Conservation (phyloP, 495 filamentous ascomycete species). For the Tuber calosporum region DNA sequence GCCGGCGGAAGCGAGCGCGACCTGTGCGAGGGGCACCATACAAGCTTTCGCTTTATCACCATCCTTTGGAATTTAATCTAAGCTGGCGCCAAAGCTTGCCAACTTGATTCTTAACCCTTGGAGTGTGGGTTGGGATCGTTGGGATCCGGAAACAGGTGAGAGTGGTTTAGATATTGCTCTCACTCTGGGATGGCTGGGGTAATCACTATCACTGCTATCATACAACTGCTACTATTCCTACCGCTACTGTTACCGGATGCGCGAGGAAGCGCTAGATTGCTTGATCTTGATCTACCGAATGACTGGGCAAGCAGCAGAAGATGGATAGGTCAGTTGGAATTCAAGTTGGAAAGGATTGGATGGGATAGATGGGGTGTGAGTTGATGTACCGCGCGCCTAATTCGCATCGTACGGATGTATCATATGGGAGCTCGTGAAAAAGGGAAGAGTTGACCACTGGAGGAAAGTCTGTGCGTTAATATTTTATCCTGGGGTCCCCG, state of each 20-base stretch:
- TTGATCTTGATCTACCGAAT: background rate
- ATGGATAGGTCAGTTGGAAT: background rate
- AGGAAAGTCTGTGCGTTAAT: background rate
- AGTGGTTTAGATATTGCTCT: background rate
- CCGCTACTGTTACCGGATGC: background rate
- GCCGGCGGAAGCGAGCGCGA: background rate
- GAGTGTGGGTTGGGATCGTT: background rate
- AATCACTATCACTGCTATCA: background rate
- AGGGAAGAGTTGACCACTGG: background rate
- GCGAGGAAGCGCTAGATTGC: background rate
- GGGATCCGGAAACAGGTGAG: background rate
- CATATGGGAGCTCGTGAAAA: background rate
- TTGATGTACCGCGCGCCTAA: slow-evolving; percentile 1
- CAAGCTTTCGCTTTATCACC: background rate
- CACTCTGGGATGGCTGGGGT: background rate
- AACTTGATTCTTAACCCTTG: background rate
- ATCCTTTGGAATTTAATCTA: background rate
- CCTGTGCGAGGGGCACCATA: background rate
- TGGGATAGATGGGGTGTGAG: background rate
- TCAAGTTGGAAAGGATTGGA: background rate
- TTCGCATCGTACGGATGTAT: background rate
- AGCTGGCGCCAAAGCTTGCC: background rate
- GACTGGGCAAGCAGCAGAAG: background rate
- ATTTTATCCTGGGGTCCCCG: background rate
- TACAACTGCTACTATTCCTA: too few relatives aligned